phyloP scores from a whole-genome alignment of 768 basidiomycete genomes.

The Pleurotus tuber-regium region DNA sequence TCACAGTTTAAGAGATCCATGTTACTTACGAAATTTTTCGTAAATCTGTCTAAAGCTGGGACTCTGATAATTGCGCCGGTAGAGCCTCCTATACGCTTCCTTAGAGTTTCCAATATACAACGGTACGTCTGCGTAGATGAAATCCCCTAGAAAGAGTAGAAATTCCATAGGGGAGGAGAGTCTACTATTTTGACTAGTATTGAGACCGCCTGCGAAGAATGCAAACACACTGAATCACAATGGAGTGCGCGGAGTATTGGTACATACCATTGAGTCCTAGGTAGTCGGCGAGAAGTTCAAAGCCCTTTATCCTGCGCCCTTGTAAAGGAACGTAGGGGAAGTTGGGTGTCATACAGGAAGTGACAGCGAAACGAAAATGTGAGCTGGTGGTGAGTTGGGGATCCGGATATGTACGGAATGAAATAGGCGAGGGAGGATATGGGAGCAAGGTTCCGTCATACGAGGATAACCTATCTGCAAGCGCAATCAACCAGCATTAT shows the following conservation, averaged over 20 bases:
- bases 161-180: slow-evolving; percentile 45
- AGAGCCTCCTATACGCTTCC: slow-evolving; percentile 62
- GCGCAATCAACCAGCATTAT: slow-evolving; percentile 8
- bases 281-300: slow-evolving; percentile 60
- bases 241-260: neutral
- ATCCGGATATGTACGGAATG: slow-evolving; percentile 77
- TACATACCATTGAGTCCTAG: slow-evolving; percentile 25
- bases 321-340: slow-evolving; percentile 67
- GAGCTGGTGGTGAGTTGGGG: slow-evolving; percentile 49
- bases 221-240: too few species aligned
- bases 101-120: slow-evolving; percentile 54
- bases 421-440: slow-evolving; percentile 48
- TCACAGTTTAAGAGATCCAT: too few species aligned
- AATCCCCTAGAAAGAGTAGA: slow-evolving; percentile 70
- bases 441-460: slow-evolving; percentile 44
- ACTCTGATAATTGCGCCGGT: slow-evolving; percentile 65
- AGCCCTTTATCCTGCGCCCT: slow-evolving; percentile 55
- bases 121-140: slow-evolving; percentile 76
- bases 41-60: slow-evolving; percentile 65
- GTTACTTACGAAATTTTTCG: slow-evolving; percentile 61
- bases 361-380: slow-evolving; percentile 67
- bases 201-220: too few species aligned
- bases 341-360: slow-evolving; percentile 67
- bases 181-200: too few species aligned
- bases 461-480: slow-evolving; percentile 40